Evolutionary conservation across 306 rosid genomes (phyloP), one percentile per base, ranked within the genome.

Genomic region (Oxytropis ochrocephala): DNA sequence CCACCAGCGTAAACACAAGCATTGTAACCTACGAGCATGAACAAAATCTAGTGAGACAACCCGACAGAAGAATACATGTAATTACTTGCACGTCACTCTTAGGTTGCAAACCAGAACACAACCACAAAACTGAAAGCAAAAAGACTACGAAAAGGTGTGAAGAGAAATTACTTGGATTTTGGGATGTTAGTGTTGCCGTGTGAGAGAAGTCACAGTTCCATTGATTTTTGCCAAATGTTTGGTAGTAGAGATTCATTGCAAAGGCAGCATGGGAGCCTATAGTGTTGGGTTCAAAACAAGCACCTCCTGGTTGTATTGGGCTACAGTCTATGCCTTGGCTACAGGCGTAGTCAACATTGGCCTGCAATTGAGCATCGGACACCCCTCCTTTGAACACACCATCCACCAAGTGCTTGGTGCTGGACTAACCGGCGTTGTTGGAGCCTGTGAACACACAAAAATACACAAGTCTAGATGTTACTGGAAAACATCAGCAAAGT

Each of bases 231-330:
- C 78, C 86, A 64, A 64, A 41, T 2, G 75, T 75, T 27, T 94
- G 99, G 75, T 81, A 94, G 69, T 94, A 94, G 42, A 87, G 86
- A 80, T 94, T 94, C 97, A 94, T 94, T 75, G 96, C 96, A 79
- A 72, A 94, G 59, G 99, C 80, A 52, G 97, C 89, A 61, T 91
- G 99, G 32, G 95, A 91, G 29, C 81, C 78, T 2, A 88, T 6
- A 0, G 90, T 88, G 83, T 90, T 84, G 8, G 97, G 97, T 19
- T 82, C 92, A 36, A 88, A 94, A 72, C 99, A 94, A 48, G 86
- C 85, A 0, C 99, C 99, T 19, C 99, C 97, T 0, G 91, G 79
- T 78, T 88, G 89, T 70, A 94, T 94, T 41, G 91, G 75, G 2
- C 95, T 50, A 11, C 99, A 94, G 75, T 94, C 96, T 54, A 87